Conservation (phyloP, 2,329 filamentous ascomycete genomes). For the Colletotrichum sp. region DNA sequence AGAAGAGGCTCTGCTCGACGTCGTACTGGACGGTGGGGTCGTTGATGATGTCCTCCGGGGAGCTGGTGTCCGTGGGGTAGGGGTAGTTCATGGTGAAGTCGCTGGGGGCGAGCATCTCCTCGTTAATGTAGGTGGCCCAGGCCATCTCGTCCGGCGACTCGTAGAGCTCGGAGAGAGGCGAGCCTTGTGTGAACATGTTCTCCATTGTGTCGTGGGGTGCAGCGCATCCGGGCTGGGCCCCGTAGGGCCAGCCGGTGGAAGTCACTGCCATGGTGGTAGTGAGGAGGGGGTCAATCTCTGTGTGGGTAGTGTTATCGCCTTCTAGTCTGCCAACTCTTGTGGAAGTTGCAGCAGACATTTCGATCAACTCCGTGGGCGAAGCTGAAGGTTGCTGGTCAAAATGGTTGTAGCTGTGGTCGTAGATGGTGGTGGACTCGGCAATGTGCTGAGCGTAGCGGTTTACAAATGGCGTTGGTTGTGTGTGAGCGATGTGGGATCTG, state of each 20-base stretch:
- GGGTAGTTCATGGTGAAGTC: not conserved
- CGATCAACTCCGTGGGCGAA: not conserved
- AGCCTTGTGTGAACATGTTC: not conserved
- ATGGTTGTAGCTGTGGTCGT: not conserved
- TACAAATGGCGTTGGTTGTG: conserved; percentile 17
- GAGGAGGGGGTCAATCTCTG: not conserved
- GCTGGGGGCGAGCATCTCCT: conserved; percentile 10
- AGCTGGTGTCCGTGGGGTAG: not conserved
- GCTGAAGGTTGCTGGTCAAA: not conserved
- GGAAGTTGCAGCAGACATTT: not conserved
- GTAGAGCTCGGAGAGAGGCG: conserved; percentile 17
- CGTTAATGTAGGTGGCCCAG: conserved; percentile 13
- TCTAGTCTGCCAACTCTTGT: not conserved
- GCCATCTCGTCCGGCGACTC: conserved; percentile 5
- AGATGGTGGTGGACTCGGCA: conserved; percentile 11
- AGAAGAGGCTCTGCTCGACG: conserved; percentile 14
- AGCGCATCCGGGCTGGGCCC: conserved; percentile 7
- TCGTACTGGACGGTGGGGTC: conserved; percentile 3
- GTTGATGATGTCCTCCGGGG: conserved; percentile 8
- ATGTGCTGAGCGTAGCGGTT: conserved; percentile 11
- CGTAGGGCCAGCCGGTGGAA: conserved; percentile 9
- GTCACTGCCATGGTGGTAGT: conserved; percentile 7
- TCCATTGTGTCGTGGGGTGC: conserved; percentile 12
- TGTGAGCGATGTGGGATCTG: conserved; percentile 5
- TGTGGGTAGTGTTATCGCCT: not conserved